Evolutionary conservation across 2,329 filamentous ascomycete species (phyloP), one percentile per base, ranked within the genome.

Genomic region (Hymenoscyphus repandus): DNA sequence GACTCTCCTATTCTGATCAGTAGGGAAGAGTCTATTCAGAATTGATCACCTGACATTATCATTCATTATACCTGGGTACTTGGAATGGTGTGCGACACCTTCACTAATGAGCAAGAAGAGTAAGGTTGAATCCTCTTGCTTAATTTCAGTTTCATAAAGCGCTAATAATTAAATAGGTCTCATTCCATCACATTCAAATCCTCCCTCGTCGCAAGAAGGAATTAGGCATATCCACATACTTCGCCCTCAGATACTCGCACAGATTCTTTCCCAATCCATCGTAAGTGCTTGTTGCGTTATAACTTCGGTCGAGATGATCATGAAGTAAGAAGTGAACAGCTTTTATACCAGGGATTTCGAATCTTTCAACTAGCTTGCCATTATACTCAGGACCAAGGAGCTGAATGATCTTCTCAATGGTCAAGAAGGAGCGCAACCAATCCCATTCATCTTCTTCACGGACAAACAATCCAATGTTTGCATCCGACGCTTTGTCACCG

Each of bases 381-480:
- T 60, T 60, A 37, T 62, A 58, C 38, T 61, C 57, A 6, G 51
- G 48, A 12, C 52, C 60, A 15, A 65, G 55, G 37, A 66, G 46
- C 49, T 62, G 47, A 12, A 55, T 56, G 40, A 62, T 53, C 49
- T 64, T 60, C 37, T 61, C 50, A 6, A 60, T 47, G 4, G 55
- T 58, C 22, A 64, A 46, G 17, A 63, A 47, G 12, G 49, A 56
- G 10, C 68, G 59, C 13, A 71, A 51, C 69, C 69, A 70, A 10
- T 69, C 62, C 55, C 65, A 74, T 52, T 72, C 46, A 11, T 48
- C 67, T 2, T 58, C 55, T 45, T 66, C 54, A 0, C 65, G 66
- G 4, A 73, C 69, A 52, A 70, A 75, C 51, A 71, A 65, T 7
- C 68, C 69, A 22, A 69, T 60, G 49, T 71, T 72, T 5, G 62